Conservation (phyloP, 176 grass and related monocot species). For the Aegilops bicornis region DNA sequence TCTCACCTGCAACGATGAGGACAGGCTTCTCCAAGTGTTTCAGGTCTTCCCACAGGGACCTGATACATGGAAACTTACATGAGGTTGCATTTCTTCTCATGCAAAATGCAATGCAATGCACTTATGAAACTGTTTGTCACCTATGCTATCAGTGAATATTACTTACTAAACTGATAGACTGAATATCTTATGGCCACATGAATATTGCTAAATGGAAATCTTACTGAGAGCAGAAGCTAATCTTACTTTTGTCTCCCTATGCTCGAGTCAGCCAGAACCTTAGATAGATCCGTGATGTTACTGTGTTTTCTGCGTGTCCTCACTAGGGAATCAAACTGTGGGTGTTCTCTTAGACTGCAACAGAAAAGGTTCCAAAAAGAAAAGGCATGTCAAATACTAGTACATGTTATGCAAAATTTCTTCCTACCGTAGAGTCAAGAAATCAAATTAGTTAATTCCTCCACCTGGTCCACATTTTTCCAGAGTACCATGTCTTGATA, state of each 20-base stretch:
- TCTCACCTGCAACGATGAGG: slow-evolving; percentile 77
- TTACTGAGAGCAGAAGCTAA: neutral
- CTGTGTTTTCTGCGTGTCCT: slow-evolving; percentile 54
- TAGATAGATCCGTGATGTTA: slow-evolving; percentile 62
- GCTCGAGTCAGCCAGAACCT: slow-evolving; percentile 70
- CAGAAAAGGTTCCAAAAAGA: slow-evolving; percentile 14
- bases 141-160: neutral
- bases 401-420: slow-evolving; percentile 7
- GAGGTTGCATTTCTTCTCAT: slow-evolving; percentile 15
- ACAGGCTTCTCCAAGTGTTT: slow-evolving; percentile 69
- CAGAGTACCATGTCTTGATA: slow-evolving; percentile 80
- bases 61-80: slow-evolving; percentile 31
- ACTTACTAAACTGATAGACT: neutral
- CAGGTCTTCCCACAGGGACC: slow-evolving; percentile 89
- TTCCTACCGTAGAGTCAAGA: neutral
- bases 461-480: slow-evolving; percentile 80
- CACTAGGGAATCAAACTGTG: slow-evolving; percentile 56
- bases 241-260: slow-evolving; percentile 78
- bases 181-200: neutral
- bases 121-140: neutral
- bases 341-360: slow-evolving; percentile 76
- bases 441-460: neutral
- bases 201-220: slow-evolving; percentile 7
- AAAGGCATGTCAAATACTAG: slow-evolving; percentile 19
- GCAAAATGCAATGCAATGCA: neutral